Percentiles rank a stretch among this genome's conserved stretches.
Evolutionary conservation across 805 yeast species (phyloP).

Genomic region (Novakomyces olei): DNA sequence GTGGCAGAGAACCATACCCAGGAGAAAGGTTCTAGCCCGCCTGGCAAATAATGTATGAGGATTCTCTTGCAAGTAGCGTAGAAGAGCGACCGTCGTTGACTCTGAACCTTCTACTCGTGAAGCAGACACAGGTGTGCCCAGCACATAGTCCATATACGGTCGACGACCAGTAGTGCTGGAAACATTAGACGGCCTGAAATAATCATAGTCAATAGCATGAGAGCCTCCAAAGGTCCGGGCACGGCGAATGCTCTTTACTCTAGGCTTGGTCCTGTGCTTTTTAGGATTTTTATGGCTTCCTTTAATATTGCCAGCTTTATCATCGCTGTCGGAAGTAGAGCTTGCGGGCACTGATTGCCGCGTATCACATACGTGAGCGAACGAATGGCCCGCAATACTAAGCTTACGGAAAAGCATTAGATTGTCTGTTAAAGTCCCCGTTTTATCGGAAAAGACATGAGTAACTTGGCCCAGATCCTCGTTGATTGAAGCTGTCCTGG

Average conservation of each 20-base stretch:
- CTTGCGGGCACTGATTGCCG: no score
- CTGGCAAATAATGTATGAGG: constrained; percentile 52
- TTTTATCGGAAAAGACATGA: constrained; percentile 83
- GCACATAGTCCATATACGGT: constrained; percentile 6
- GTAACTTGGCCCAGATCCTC: constrained; percentile 96
- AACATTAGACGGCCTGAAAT: no score
- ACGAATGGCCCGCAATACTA: constrained; percentile 68
- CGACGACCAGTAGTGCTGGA: no score
- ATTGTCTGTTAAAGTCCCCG: constrained; percentile 92
- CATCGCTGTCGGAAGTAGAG: no score
- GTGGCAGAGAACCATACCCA: constrained; percentile 72
- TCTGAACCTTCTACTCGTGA: neutral
- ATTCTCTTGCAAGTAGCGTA: constrained; percentile 44
- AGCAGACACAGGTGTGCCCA: no score
- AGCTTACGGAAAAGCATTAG: constrained; percentile 79
- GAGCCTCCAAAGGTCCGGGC: constrained; percentile 1
- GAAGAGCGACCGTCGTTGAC: constrained; percentile 39
- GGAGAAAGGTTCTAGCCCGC: constrained; percentile 54
- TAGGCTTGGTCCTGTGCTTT: neutral
- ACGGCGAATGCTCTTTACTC: no score
- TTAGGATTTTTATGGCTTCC: constrained; percentile 4
- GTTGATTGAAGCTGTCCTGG: constrained; percentile 81
- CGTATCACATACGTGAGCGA: constrained; percentile 58
- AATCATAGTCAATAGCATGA: constrained; percentile 7
- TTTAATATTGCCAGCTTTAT: no score